Evolutionary conservation across 2,329 filamentous ascomycete genomes (phyloP).

Genomic region (Talaromyces verruculosus): DNA sequence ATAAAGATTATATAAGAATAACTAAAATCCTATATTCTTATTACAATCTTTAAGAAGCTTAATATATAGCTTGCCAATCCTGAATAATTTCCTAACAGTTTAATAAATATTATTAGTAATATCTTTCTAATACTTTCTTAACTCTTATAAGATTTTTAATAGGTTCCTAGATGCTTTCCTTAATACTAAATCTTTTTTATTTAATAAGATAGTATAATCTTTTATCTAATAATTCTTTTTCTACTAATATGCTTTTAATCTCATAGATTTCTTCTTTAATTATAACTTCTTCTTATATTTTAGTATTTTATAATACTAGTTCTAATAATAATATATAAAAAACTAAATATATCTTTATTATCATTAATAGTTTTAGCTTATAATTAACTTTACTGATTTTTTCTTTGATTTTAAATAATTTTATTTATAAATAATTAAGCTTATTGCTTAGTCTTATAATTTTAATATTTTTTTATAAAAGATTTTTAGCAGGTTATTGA

Average conservation of each 20-base stretch:
- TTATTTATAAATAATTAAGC: not conserved
- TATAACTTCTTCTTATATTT: not conserved
- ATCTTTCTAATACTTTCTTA: not conserved
- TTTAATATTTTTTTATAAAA: not conserved
- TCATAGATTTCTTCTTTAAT: conserved; percentile 2
- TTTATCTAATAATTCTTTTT: not conserved
- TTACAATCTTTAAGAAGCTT: not conserved
- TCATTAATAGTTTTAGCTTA: not conserved
- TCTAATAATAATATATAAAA: conserved; percentile 11
- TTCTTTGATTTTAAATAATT: not conserved
- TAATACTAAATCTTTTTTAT: not conserved
- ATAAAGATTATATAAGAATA: not conserved
- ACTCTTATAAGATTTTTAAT: not conserved
- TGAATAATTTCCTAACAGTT: not conserved
- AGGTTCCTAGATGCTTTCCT: not conserved
- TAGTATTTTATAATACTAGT: not conserved
- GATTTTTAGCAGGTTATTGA: too few relatives aligned
- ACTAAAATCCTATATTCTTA: not conserved
- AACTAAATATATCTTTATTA: not conserved
- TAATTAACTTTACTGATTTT: conserved; percentile 15
- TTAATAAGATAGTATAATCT: not conserved
- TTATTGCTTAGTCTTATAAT: not conserved
- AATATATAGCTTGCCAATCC: not conserved
- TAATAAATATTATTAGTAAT: not conserved
- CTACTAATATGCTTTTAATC: not conserved